phyloP scores from a whole-genome alignment of 805 yeast genomes.

The Debaryomyces prosopidis region DNA sequence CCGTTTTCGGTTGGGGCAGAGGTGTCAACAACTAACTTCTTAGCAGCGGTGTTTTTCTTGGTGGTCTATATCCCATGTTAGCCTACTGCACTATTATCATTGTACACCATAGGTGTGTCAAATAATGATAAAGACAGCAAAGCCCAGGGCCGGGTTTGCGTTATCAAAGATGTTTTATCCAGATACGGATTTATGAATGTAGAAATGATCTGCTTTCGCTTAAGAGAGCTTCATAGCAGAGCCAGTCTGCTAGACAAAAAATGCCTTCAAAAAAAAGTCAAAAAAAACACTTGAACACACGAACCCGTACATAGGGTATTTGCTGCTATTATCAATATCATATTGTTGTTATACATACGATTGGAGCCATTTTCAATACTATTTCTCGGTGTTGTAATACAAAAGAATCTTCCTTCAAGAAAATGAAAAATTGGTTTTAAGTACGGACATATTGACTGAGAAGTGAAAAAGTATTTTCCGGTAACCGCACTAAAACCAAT shows the following conservation, averaged over 20 bases:
- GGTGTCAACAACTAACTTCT: constrained; percentile 93
- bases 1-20: constrained; percentile 97
- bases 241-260: background rate
- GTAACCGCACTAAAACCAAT: too few species aligned
- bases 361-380: constrained; percentile 75
- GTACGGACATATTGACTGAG: too few species aligned
- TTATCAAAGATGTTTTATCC: constrained; percentile 2
- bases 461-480: background rate
- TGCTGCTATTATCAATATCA: constrained; percentile 19
- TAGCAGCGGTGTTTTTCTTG: constrained; percentile 69
- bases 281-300: constrained; percentile 8
- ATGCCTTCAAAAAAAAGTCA: background rate
- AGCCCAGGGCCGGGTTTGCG: constrained; percentile 48
- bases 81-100: constrained; percentile 69
- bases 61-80: constrained; percentile 67
- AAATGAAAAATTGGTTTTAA: background rate
- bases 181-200: constrained; percentile 9
- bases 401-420: background rate
- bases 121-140: constrained; percentile 43
- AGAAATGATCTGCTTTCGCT: constrained; percentile 10
- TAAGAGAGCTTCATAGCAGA: constrained; percentile 7
- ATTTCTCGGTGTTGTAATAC: background rate
- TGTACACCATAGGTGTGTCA: constrained; percentile 13
- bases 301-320: constrained; percentile 41
- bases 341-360: constrained; percentile 59